Evolutionary conservation across 139 green algal species (phyloP).

Genomic region (Nannochloris sp.): DNA sequence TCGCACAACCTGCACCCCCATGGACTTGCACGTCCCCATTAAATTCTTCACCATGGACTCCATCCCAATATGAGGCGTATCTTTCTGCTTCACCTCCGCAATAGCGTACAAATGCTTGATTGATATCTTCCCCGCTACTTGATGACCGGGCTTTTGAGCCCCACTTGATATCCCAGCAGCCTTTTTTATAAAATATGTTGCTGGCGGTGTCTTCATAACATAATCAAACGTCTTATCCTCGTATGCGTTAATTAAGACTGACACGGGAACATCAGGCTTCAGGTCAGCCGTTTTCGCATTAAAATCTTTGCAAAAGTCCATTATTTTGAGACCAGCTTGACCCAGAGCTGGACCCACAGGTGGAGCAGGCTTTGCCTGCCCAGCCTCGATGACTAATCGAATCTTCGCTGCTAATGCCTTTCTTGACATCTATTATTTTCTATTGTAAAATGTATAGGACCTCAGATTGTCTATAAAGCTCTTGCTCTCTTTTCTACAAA

Average conservation of each 20-base stretch:
- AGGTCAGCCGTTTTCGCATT: slow-evolving; percentile 83
- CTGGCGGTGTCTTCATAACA: slow-evolving; percentile 71
- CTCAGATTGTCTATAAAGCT: too few relatives aligned
- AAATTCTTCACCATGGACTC: slow-evolving; percentile 64
- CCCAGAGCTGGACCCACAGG: slow-evolving; percentile 90
- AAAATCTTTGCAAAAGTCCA: slow-evolving; percentile 99
- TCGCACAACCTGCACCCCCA: slow-evolving; percentile 81
- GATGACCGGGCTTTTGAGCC: slow-evolving; percentile 66
- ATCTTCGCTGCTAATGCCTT: slow-evolving; percentile 65
- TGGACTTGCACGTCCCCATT: slow-evolving; percentile 71
- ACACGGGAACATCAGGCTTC: slow-evolving; percentile 50
- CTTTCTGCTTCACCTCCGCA: slow-evolving; percentile 71
- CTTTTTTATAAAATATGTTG: slow-evolving; percentile 81
- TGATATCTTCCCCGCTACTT: slow-evolving; percentile 56
- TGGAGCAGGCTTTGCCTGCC: slow-evolving; percentile 85
- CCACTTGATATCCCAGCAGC: slow-evolving; percentile 62
- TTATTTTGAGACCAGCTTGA: slow-evolving; percentile 96
- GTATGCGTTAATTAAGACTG: slow-evolving; percentile 60
- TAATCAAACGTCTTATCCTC: slow-evolving; percentile 87
- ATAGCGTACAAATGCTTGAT: slow-evolving; percentile 95
- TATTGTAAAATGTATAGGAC: background rate
- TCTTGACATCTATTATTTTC: slow-evolving; percentile 10
- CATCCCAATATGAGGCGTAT: slow-evolving; percentile 60
- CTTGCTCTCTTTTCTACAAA: too few relatives aligned
- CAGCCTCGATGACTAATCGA: slow-evolving; percentile 83